phyloP scores from a whole-genome alignment of 345 rosid species.

The Lepidium africanum region DNA sequence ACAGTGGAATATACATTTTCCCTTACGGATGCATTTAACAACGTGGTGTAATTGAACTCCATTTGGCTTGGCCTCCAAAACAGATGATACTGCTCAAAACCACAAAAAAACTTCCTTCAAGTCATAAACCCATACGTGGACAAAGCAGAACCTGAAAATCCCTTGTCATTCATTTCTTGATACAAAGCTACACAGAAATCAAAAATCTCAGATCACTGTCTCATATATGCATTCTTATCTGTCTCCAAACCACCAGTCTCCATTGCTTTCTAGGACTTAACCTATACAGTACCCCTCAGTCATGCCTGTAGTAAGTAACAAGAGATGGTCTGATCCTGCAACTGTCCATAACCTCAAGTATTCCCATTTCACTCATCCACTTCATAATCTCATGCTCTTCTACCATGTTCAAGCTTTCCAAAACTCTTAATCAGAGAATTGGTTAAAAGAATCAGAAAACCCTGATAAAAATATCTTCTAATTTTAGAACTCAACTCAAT shows the following conservation, averaged over 20 bases:
- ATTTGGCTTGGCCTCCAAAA: background rate
- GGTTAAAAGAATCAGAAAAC: background rate
- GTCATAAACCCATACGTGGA: background rate
- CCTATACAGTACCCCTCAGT: background rate
- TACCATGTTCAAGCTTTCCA: background rate
- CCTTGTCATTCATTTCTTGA: background rate
- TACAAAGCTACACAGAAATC: background rate
- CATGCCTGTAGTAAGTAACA: background rate
- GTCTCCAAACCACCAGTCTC: background rate
- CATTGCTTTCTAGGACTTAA: background rate
- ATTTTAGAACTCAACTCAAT: background rate
- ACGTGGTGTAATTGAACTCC: background rate
- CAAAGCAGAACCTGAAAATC: background rate
- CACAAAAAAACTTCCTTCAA: background rate
- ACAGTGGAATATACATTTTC: background rate
- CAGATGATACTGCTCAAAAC: background rate
- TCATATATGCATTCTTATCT: background rate
- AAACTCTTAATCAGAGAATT: background rate
- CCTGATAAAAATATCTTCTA: background rate
- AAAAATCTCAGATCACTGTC: background rate
- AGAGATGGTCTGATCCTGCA: background rate
- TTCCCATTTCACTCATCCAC: background rate
- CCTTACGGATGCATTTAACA: background rate
- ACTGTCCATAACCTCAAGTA: background rate
- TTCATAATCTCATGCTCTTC: background rate